Conservation (phyloP, 2,329 filamentous ascomycete genomes). For the Rhytidhysteron rufulum region DNA sequence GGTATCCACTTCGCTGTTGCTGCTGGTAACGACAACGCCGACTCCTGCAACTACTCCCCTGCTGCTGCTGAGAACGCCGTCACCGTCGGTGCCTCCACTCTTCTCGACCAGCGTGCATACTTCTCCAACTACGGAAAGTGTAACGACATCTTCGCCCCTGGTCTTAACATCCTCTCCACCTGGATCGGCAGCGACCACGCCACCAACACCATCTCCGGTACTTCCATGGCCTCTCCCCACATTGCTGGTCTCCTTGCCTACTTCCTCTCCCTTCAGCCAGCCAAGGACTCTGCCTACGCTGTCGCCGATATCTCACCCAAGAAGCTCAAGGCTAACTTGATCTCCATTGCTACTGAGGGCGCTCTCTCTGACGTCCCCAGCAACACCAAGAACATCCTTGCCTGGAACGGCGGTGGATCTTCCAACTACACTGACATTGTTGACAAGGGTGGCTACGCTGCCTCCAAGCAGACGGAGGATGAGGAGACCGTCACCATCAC, state of each 20-base stretch:
- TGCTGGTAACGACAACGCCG: constrained; percentile 96
- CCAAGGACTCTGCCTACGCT: constrained; percentile 84
- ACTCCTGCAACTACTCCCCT: constrained; percentile 99
- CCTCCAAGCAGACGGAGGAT: constrained; percentile 36
- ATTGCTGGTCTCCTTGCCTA: constrained; percentile 95
- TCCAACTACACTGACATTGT: constrained; percentile 87
- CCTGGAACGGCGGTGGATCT: constrained; percentile 97
- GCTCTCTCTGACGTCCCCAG: constrained; percentile 77
- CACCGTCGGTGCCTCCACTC: constrained; percentile 91
- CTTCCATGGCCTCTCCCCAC: constrained; percentile 98
- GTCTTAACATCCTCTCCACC: constrained; percentile 93
- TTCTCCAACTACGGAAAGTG: constrained; percentile 99
- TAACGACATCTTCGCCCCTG: constrained; percentile 98
- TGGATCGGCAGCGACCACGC: constrained; percentile 97
- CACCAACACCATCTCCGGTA: constrained; percentile 98
- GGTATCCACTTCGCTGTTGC: constrained; percentile 98
- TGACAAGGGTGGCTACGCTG: constrained; percentile 66
- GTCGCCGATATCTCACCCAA: constrained; percentile 86
- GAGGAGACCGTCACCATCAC: constrained; percentile 34
- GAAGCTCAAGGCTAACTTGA: constrained; percentile 86
- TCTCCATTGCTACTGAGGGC: constrained; percentile 75
- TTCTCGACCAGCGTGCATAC: constrained; percentile 94
- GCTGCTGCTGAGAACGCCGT: constrained; percentile 88
- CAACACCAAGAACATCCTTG: constrained; percentile 89
- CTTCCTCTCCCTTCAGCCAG: constrained; percentile 92